These are phyloP conservation scores for Lasiosphaeriaceae sp. DNA, from an alignment of 495 filamentous ascomycete genomes.

Conservation along the genomic window DNA sequence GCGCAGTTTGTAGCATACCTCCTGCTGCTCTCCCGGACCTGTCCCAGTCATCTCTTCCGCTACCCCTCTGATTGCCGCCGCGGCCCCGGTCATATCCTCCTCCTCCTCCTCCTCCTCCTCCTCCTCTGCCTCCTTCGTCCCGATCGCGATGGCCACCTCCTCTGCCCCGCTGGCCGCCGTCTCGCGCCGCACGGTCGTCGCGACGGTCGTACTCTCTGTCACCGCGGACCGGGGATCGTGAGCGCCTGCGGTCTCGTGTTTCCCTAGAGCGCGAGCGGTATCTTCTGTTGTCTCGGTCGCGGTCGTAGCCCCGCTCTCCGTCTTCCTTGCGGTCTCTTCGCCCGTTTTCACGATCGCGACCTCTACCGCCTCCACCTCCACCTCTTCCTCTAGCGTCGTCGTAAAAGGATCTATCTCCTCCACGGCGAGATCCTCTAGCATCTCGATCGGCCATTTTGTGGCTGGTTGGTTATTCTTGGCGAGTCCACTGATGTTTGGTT, in stretches of 20 bases:
- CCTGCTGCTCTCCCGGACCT: constrained; percentile 34
- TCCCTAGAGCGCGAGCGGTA: constrained; percentile 42
- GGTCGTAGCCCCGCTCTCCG: constrained; percentile 30
- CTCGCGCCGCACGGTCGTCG: constrained; percentile 7
- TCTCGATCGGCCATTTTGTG: constrained; percentile 26
- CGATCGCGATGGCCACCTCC: constrained; percentile 15
- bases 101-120: too few relatives aligned
- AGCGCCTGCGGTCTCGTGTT: constrained; percentile 26
- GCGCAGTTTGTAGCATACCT: too few relatives aligned
- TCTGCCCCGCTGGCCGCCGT: constrained; percentile 4
- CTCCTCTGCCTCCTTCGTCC: constrained; percentile 11
- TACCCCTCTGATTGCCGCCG: constrained; percentile 10
- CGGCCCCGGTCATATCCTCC: constrained; percentile 6
- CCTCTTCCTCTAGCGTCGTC: constrained; percentile 19
- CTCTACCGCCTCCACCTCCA: constrained; percentile 10
- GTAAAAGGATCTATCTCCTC: constrained; percentile 19
- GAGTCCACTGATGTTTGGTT: neutral
- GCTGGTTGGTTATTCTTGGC: neutral
- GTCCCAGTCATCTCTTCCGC: constrained; percentile 13
- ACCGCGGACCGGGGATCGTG: constrained; percentile 32
- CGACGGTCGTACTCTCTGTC: constrained; percentile 34
- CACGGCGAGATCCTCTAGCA: constrained; percentile 20
- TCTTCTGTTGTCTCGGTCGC: constrained; percentile 27
- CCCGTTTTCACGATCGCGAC: constrained; percentile 31
- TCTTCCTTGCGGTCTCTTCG: constrained; percentile 27